Evolutionary conservation across 176 grass and related monocot genomes (phyloP).

Genomic region (Musa itinerans): DNA sequence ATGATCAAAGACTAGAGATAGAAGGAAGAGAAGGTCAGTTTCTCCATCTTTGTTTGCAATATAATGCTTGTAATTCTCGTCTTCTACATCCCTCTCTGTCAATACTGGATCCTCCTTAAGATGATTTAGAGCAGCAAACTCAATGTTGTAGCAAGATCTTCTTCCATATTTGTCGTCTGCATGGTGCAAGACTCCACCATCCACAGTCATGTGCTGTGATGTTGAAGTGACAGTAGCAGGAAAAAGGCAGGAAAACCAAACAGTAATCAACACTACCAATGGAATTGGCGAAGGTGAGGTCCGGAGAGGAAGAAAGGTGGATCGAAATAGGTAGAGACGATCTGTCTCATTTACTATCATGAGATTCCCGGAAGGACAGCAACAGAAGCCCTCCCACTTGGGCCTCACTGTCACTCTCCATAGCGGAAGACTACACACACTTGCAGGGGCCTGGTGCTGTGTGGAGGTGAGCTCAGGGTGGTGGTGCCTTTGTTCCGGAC

Average conservation of each 20-base stretch:
- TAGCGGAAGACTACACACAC: too few relatives aligned
- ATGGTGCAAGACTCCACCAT: not conserved
- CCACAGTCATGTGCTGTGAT: not conserved
- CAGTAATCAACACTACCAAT: not conserved
- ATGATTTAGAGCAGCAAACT: too few relatives aligned
- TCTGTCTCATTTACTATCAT: not conserved
- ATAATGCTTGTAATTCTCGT: too few relatives aligned
- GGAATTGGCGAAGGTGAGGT: not conserved
- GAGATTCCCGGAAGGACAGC: not conserved
- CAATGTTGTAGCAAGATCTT: too few relatives aligned
- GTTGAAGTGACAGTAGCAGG: not conserved
- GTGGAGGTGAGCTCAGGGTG: too few relatives aligned
- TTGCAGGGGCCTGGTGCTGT: too few relatives aligned
- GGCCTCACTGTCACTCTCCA: too few relatives aligned
- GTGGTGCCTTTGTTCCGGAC: slow-evolving; percentile 6
- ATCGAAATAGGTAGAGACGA: not conserved
- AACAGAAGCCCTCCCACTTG: not conserved
- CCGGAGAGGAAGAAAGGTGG: not conserved
- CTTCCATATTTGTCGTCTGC: not conserved
- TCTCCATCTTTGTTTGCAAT: too few relatives aligned
- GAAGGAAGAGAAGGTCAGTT: too few relatives aligned
- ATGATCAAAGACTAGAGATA: too few relatives aligned
- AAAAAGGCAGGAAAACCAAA: not conserved
- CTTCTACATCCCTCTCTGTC: too few relatives aligned
- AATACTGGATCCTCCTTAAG: too few relatives aligned